phyloP scores from a whole-genome alignment of 2,329 filamentous ascomycete species.

The Colletotrichum sp. region DNA sequence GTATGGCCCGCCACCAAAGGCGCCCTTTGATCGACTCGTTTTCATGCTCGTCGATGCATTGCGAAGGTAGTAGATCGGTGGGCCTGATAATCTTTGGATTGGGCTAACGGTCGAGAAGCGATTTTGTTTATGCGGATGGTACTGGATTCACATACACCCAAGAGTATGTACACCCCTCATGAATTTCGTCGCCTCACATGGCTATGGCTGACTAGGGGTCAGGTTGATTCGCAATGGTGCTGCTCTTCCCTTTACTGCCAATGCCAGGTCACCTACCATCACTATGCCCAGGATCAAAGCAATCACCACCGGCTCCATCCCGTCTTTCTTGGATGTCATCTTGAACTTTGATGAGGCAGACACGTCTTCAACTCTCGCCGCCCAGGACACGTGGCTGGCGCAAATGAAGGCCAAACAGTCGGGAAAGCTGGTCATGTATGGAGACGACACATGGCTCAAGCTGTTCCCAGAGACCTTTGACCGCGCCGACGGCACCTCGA shows the following conservation, averaged over 20 bases:
- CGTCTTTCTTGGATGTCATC: conserved; percentile 95
- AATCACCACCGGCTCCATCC: conserved; percentile 96
- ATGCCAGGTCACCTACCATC: conserved; percentile 95
- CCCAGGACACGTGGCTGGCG: conserved; percentile 94
- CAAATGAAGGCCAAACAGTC: conserved; percentile 79
- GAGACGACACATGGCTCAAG: conserved; percentile 98
- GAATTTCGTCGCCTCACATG: background rate
- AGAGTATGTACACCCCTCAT: conserved; percentile 58
- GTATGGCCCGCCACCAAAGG: conserved; percentile 61
- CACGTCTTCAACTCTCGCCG: conserved; percentile 83
- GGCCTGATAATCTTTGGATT: no score
- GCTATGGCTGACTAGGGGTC: conserved; percentile 8
- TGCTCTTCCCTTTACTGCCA: conserved; percentile 91
- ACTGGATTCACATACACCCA: conserved; percentile 91
- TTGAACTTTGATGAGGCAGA: conserved; percentile 96
- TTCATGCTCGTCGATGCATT: conserved; percentile 99
- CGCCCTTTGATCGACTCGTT: conserved; percentile 86
- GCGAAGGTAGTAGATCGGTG: conserved; percentile 65
- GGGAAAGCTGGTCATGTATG: conserved; percentile 90
- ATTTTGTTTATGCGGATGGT: conserved; percentile 84
- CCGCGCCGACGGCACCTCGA: conserved; percentile 89
- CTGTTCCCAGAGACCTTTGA: conserved; percentile 90
- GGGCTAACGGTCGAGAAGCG: conserved; percentile 56
- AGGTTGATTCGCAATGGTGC: conserved; percentile 84
- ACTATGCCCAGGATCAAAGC: conserved; percentile 98